Evolutionary conservation across 2,329 filamentous ascomycete genomes (phyloP).

Genomic region (Paraphaeosphaeria minitans): DNA sequence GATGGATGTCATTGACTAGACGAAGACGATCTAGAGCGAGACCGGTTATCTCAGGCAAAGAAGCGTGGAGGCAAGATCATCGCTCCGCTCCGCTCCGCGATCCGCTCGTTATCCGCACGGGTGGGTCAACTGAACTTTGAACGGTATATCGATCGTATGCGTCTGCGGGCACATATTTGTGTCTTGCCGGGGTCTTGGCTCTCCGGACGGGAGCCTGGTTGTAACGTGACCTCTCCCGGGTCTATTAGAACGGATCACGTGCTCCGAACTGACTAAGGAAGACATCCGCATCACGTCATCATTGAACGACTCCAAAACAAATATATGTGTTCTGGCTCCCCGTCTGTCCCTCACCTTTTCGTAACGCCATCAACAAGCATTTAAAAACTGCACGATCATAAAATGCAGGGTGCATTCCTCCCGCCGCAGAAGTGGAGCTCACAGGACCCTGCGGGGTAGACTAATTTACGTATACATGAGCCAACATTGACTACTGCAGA

Average conservation of each 20-base stretch:
- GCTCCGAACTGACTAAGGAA: background rate
- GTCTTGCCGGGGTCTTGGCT: no score
- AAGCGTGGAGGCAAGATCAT: background rate
- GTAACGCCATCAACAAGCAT: background rate
- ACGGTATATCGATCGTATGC: background rate
- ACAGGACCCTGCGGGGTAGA: slow-evolving; percentile 1
- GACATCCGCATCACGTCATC: background rate
- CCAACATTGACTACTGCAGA: slow-evolving; percentile 1
- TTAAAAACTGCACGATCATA: background rate
- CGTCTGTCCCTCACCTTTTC: background rate
- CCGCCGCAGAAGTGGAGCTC: slow-evolving; percentile 2
- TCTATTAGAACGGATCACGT: no score
- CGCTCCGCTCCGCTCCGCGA: background rate
- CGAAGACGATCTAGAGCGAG: background rate
- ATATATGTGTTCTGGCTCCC: background rate
- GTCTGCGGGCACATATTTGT: no score
- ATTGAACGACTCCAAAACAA: background rate
- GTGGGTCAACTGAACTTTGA: background rate
- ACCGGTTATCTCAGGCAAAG: background rate
- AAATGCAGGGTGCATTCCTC: background rate
- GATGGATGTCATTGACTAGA: background rate
- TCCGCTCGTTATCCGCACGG: slow-evolving; percentile 1
- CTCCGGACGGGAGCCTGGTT: no score
- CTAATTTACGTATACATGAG: background rate
- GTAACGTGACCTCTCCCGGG: no score